Evolutionary conservation across 2,329 filamentous ascomycete genomes (phyloP).

Genomic region (Aureobasidium subglaciale): DNA sequence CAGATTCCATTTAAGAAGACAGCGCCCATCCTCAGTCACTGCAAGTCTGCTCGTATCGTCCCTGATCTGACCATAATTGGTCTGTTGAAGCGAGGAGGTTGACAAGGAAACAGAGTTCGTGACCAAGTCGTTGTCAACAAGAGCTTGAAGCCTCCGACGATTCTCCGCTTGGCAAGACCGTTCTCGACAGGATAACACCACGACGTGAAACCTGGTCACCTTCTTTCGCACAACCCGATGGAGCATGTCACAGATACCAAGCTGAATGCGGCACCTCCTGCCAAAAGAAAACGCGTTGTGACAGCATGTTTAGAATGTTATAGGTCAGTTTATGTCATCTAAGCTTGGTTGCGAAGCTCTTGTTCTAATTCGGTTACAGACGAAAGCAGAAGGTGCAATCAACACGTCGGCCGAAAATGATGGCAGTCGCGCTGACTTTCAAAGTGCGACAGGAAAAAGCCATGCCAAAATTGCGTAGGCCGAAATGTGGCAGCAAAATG

Average conservation of each 20-base stretch:
- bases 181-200: neutral
- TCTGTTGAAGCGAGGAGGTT: neutral
- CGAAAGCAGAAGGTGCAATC: constrained; percentile 1
- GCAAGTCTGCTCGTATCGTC: neutral
- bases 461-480: neutral
- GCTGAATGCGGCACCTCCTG: neutral
- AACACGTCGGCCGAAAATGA: neutral
- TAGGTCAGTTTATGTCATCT: neutral
- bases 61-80: neutral
- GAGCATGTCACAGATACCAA: neutral
- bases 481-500: constrained; percentile 3
- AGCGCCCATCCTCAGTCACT: neutral
- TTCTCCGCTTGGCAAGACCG: neutral
- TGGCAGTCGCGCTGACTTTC: neutral
- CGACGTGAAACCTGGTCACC: neutral
- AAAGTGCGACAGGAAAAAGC: neutral
- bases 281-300: neutral
- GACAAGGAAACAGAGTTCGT: neutral
- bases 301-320: neutral
- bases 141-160: neutral
- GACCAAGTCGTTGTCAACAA: neutral
- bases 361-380: constrained; percentile 1
- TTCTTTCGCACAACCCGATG: neutral
- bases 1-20: too few relatives aligned
- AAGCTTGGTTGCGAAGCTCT: neutral